Evolutionary conservation across 1,284 basidiomycete genomes (phyloP).

Genomic region (Irpex sp.): DNA sequence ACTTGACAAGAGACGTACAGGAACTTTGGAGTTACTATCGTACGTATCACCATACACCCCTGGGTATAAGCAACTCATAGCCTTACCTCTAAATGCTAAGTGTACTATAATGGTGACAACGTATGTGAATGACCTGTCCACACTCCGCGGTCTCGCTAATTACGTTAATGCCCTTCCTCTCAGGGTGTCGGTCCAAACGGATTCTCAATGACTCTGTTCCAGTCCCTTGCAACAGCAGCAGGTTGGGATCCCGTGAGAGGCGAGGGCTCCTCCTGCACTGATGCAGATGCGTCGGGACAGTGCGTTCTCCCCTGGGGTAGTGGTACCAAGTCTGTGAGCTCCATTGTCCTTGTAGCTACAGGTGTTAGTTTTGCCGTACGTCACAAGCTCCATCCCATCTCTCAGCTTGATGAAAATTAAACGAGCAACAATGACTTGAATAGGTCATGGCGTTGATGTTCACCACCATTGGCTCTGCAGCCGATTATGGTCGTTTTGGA

Average conservation of each 20-base stretch:
- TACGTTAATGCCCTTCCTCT: background rate
- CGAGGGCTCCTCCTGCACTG: slow-evolving; percentile 58
- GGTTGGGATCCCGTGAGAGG: slow-evolving; percentile 65
- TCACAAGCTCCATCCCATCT: slow-evolving; percentile 11
- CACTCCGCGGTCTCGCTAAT: background rate
- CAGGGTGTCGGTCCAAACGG: slow-evolving; percentile 57
- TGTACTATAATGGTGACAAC: slow-evolving; percentile 71
- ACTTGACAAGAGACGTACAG: slow-evolving; percentile 12
- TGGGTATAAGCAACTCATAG: background rate
- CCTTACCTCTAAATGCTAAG: slow-evolving; percentile 25
- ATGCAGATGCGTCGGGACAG: slow-evolving; percentile 48
- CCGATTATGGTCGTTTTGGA: slow-evolving; percentile 77
- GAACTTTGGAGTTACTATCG: slow-evolving; percentile 74
- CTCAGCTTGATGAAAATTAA: background rate
- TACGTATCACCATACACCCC: slow-evolving; percentile 25
- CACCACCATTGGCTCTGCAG: slow-evolving; percentile 76
- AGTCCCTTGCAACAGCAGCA: slow-evolving; percentile 60
- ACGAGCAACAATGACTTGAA: background rate
- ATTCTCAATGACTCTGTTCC: slow-evolving; percentile 70
- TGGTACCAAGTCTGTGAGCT: slow-evolving; percentile 66
- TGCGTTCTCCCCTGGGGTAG: slow-evolving; percentile 71
- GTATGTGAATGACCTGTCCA: slow-evolving; percentile 26
- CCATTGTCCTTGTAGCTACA: slow-evolving; percentile 70
- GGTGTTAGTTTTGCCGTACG: slow-evolving; percentile 70
- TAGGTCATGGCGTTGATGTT: slow-evolving; percentile 73